Base-by-base conservation (phyloP, 495 filamentous ascomycete species). In the Lasiosphaeriaceae sp. region DNA sequence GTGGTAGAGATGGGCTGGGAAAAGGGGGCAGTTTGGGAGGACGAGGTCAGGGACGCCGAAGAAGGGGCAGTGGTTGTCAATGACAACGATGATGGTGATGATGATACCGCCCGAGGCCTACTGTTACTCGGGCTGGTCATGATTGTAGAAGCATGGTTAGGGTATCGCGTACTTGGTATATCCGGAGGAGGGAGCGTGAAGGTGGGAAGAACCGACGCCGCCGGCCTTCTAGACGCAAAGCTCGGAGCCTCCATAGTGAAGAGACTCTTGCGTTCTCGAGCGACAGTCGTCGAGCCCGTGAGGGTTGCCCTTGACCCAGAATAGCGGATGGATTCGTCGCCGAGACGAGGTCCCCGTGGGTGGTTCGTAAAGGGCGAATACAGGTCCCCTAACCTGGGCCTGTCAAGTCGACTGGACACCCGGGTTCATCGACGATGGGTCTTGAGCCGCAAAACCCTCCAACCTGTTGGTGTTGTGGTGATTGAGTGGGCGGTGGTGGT, bases 111-210 rank as follows among this genome's bases (percentile, higher is more conserved):
- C 44, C 52, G 54, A 43, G 47, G 41, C 23, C 55, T 49, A 21
- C 26, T 47, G 41, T 52, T 57, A 50, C 44, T 60, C 50, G 58
- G 41, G 46, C 22, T 49, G 54, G 20, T 43, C 44, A 64, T 61
- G 35, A 49, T 50, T 50, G 56, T 24, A 50, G 57, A 50, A 59
- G 62, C 45, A 61, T 62, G 50, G 49, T 56, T 55, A 46, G 67
- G 70, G 59, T 72, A 68, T 63, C 70, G 71, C 71, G 69, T 75
- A 70, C 71, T 72, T 53, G 71, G 69, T 47, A 72, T 66, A 29
- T 77, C 72, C 24, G 85, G 85, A 16, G 86, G 76, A 56, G 87
- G 84, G 55, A 69, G 55, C 12, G 61, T 43, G 55, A 88, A 88
- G 59, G 67, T 75, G 47, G 85, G 83, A 39, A 89, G 74, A 48